Evolutionary conservation across 2,329 filamentous ascomycete species (phyloP).

Genomic region (Stenocarpella maydis): DNA sequence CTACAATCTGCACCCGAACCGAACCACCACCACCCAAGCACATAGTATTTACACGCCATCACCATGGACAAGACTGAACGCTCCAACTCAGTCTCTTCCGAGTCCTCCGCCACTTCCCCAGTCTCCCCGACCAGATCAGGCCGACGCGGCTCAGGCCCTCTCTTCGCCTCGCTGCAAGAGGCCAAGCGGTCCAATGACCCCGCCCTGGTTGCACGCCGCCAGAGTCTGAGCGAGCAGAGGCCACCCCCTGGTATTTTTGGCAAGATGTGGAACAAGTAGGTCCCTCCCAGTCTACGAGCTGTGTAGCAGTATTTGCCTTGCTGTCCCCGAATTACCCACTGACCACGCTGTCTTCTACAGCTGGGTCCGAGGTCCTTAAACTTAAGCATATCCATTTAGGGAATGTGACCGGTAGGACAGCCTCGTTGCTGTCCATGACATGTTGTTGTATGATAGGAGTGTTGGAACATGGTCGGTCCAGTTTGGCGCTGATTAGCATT

Average conservation of each 20-base stretch:
- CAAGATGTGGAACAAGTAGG: slow-evolving; percentile 66
- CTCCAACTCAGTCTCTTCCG: slow-evolving; percentile 34
- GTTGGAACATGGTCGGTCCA: background rate
- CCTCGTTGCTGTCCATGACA: background rate
- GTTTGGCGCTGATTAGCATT: slow-evolving; percentile 1
- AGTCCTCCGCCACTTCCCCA: slow-evolving; percentile 5
- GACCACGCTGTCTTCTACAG: background rate
- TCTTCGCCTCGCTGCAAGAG: slow-evolving; percentile 61
- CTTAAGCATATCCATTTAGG: background rate
- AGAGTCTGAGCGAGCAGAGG: slow-evolving; percentile 64
- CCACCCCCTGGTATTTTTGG: slow-evolving; percentile 59
- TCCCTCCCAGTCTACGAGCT: background rate
- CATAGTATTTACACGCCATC: background rate
- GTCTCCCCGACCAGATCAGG: slow-evolving; percentile 36
- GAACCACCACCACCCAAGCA: background rate
- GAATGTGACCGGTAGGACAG: too few relatives aligned
- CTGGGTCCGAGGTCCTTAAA: slow-evolving; percentile 23
- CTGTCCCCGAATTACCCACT: background rate
- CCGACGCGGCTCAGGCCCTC: slow-evolving; percentile 53
- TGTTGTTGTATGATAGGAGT: background rate
- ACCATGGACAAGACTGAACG: slow-evolving; percentile 30
- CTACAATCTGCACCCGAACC: background rate
- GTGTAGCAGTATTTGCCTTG: background rate
- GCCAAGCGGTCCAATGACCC: slow-evolving; percentile 59
- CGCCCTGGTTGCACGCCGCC: slow-evolving; percentile 54